Base-by-base conservation (phyloP, 257 asterid species). In the Thymus quinquecostatus region DNA sequence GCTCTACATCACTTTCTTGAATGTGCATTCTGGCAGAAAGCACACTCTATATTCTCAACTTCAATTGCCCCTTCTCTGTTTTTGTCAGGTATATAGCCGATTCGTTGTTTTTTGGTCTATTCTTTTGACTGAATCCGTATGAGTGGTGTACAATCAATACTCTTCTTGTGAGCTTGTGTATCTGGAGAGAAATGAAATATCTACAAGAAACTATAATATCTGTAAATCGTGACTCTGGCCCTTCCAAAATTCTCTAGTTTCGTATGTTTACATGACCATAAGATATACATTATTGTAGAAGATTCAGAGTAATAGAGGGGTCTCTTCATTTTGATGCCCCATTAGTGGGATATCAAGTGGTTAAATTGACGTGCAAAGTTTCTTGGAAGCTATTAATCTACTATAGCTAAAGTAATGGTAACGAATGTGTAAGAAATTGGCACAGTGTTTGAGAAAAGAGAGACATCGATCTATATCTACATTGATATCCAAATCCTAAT, bases 1-100 rank as follows among this genome's bases (percentile, higher is more conserved):
- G 98, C 99, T 49, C 80, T 92, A 54, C 87, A 88, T 33, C 97
- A 92, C 81, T 95, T 84, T 78, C 84, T 92, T 69, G 91, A 89
- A 79, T 92, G 96, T 78, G 90, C 72, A 73, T 81, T 86, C 76
- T 95, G 97, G 98, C 99, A 92, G 80, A 95, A 80, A 78, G 96
- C 99, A 33, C 99, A 95, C 80, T 82, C 91, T 45, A 76, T 89
- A 81, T 95, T 95, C 82, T 70, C 87, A 77, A 87, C 91, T 74
- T 80, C 92, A 48, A 92, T 87, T 83, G 94, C 97, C 64, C 96
- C 86, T 77, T 82, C 96, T 67, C 87, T 90, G 79, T 92, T 82
- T 79, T 82, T 90, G 83, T 87, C 97, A 69, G 96, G 97, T 89
- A 78, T 53, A 68, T 38, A 73, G 14, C 53, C 34, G 10, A 43